Evolutionary conservation across 768 basidiomycete species (phyloP), one percentile per base, ranked within the genome.

Genomic region (Pulveroboletus sp.): DNA sequence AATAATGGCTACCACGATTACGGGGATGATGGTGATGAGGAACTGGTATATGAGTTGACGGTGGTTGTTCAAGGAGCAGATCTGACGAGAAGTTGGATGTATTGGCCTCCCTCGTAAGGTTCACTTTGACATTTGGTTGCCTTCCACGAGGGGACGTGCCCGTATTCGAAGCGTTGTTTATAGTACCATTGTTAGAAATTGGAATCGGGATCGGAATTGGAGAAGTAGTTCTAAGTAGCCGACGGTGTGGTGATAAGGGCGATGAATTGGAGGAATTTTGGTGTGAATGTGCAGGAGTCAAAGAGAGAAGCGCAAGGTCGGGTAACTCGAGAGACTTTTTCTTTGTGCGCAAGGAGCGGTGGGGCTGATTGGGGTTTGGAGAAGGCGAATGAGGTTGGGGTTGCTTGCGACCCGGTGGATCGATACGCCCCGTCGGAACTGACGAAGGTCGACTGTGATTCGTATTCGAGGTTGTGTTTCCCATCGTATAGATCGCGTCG

Each of bases 261-360:
- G 75, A 73, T 43, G 69, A 64, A 40, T 71, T 69, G 35, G 71
- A 65, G 40, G 73, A 69, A 50, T 57, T 59, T 39, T 64, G 68
- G 49, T 64, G 61, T 27, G 71, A 69, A 38, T 67, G 57, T 43
- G 68, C 68, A 50, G 75, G 74, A 49, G 77, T 73, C 53, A 79
- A 59, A 39, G 76, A 69, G 55, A 78, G 74, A 51, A 70, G 69
- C 11, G 77, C 77, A 59, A 89, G 81, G 72, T 88, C 86, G 46
- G 86, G 86, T 24, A 89, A 75, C 63, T 89, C 85, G 17, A 89
- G 79, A 0, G 83, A 85, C 62, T 76, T 80, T 69, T 85, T 86
- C 74, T 83, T 87, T 18, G 74, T 72, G 36, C 82, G 74, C 50
- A 87, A 69, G 39, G 85, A 84, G 30, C 73, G 72, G 65, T 86